Percentiles rank a stretch among this genome's conserved stretches.
Conservation (phyloP, 345 rosid species). For the Salix brachista region DNA sequence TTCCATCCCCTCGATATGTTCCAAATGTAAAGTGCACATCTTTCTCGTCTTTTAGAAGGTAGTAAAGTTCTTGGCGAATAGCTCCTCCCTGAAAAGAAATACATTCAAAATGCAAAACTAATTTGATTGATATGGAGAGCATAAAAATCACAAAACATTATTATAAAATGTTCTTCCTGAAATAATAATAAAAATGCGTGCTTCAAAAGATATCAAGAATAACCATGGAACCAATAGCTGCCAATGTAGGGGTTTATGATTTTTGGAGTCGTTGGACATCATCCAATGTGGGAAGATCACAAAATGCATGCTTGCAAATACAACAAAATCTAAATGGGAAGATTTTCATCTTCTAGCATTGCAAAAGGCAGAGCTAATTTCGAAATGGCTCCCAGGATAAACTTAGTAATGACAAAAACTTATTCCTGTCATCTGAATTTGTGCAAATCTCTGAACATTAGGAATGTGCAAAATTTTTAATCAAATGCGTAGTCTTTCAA, state of each 20-base stretch:
- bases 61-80: conserved; percentile 75
- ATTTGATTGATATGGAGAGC: neutral
- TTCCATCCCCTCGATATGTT: conserved; percentile 55
- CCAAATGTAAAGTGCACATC: conserved; percentile 86
- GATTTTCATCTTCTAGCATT: neutral
- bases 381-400: neutral
- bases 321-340: neutral
- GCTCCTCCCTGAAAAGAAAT: conserved; percentile 57
- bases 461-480: neutral
- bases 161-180: neutral
- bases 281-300: neutral
- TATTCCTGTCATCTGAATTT: neutral
- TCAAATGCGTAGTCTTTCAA: too few species aligned
- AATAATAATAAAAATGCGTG: neutral
- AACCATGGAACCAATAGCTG: neutral
- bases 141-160: neutral
- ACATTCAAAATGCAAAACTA: neutral
- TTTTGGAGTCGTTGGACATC: neutral
- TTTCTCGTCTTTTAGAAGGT: conserved; percentile 83
- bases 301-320: neutral
- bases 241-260: neutral
- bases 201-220: neutral
- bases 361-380: neutral
- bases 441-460: neutral
- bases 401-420: neutral